phyloP scores from a whole-genome alignment of 352 stramenopile species.

The Globisporangium takayamanum region DNA sequence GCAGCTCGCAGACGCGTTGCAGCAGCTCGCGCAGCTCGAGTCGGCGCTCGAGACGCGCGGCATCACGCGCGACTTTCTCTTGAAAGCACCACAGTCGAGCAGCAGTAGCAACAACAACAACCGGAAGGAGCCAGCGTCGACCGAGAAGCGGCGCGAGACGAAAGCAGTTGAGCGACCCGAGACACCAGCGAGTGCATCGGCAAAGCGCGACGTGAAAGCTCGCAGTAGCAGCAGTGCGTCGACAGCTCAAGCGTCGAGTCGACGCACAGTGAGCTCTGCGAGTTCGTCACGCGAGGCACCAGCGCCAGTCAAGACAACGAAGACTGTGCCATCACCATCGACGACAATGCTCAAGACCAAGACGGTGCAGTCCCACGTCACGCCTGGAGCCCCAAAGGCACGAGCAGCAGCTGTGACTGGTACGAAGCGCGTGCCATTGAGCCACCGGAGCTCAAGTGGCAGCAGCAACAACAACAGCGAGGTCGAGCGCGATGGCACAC shows the following conservation, averaged over 20 bases:
- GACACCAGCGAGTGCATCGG: not conserved
- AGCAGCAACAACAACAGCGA: slow-evolving; percentile 24
- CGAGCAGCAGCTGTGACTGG: not conserved
- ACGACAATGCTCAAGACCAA: slow-evolving; percentile 2
- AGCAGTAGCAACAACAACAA: slow-evolving; percentile 15
- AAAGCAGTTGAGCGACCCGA: slow-evolving; percentile 9
- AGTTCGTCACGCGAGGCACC: not conserved
- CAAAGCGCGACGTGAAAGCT: slow-evolving; percentile 2
- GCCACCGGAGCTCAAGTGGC: slow-evolving; percentile 1
- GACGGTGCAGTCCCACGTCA: not conserved
- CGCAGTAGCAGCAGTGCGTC: not conserved
- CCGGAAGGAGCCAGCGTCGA: not conserved
- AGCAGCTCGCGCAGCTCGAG: slow-evolving; percentile 34
- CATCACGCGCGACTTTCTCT: slow-evolving; percentile 58
- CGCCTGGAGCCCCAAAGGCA: not conserved
- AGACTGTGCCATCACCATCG: not conserved
- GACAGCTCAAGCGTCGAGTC: not conserved
- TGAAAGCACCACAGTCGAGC: slow-evolving; percentile 19
- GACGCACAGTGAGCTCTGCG: slow-evolving; percentile 4
- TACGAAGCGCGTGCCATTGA: slow-evolving; percentile 6
- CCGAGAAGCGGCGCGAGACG: not conserved
- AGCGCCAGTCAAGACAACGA: not conserved
- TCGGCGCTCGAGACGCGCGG: slow-evolving; percentile 47
- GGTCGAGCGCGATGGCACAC: slow-evolving; percentile 18
- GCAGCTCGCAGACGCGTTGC: slow-evolving; percentile 21